A percentile compares a stretch with the other conserved stretches of the same genome.
Conservation (phyloP, 208 protist genomes). For the Wallacemonas sp. region DNA sequence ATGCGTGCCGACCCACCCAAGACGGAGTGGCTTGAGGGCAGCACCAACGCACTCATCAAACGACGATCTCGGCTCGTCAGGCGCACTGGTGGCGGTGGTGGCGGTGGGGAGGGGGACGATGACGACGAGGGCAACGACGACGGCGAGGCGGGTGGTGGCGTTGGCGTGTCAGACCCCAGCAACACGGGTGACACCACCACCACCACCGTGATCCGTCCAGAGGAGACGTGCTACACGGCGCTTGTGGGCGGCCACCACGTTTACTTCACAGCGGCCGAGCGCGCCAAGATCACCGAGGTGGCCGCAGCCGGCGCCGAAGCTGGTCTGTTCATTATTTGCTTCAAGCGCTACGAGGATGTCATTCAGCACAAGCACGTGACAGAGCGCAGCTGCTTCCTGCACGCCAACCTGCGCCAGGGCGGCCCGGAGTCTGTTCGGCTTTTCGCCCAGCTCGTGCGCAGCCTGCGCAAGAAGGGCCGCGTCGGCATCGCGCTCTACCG, state of each 20-base stretch:
- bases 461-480: slow-evolving; percentile 44
- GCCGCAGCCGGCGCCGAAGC: slow-evolving; percentile 31
- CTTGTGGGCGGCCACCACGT: slow-evolving; percentile 31
- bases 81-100: too few relatives aligned
- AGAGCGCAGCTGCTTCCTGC: slow-evolving; percentile 46
- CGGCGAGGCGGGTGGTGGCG: not conserved
- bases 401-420: slow-evolving; percentile 44
- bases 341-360: slow-evolving; percentile 53
- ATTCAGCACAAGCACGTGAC: slow-evolving; percentile 57
- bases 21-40: slow-evolving; percentile 42
- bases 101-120: not conserved
- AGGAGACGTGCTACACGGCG: slow-evolving; percentile 25
- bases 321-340: slow-evolving; percentile 76
- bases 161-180: not conserved
- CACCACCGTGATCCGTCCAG: slow-evolving; percentile 5
- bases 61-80: slow-evolving; percentile 38
- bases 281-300: slow-evolving; percentile 30
- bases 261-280: slow-evolving; percentile 45
- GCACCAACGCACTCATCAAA: slow-evolving; percentile 51
- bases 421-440: slow-evolving; percentile 45
- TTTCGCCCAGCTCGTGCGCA: slow-evolving; percentile 72
- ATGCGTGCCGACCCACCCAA: slow-evolving; percentile 26
- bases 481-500: slow-evolving; percentile 76
- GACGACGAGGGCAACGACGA: slow-evolving; percentile 18
- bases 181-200: not conserved